These are phyloP conservation scores for Beauveria bassiana DNA, from an alignment of 2,329 filamentous ascomycete species.

Conservation along the genomic window DNA sequence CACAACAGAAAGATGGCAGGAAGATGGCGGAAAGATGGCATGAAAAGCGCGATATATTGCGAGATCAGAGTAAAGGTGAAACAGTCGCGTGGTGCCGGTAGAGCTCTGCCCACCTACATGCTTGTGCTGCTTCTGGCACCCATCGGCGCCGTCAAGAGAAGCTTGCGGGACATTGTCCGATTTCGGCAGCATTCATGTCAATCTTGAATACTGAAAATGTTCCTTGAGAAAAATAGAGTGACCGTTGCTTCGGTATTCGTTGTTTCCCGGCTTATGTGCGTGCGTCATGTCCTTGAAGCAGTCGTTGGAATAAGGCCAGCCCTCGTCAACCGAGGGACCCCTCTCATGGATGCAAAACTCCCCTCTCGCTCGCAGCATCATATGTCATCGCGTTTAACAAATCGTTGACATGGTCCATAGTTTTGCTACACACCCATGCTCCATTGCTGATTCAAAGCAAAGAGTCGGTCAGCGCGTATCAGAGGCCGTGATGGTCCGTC, in stretches of 20 bases:
- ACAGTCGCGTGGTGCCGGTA: neutral
- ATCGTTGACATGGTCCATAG: neutral
- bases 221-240: neutral
- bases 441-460: neutral
- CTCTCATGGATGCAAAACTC: neutral
- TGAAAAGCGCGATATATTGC: neutral
- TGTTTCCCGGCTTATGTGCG: neutral
- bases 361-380: conserved; percentile 7
- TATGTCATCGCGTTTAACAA: neutral
- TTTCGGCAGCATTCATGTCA: neutral
- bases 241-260: neutral
- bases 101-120: neutral
- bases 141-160: neutral
- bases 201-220: neutral
- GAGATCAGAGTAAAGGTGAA: neutral
- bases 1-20: neutral
- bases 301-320: neutral
- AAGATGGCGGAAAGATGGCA: neutral
- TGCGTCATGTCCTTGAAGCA: neutral
- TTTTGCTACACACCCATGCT: neutral
- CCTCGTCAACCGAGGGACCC: neutral
- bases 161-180: neutral
- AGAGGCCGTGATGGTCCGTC: neutral
- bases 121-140: neutral
- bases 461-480: conserved; percentile 5